Percentiles rank a stretch among this genome's conserved stretches.
Conservation (phyloP, 352 stramenopile species). For the Globisporangium irregulare region DNA sequence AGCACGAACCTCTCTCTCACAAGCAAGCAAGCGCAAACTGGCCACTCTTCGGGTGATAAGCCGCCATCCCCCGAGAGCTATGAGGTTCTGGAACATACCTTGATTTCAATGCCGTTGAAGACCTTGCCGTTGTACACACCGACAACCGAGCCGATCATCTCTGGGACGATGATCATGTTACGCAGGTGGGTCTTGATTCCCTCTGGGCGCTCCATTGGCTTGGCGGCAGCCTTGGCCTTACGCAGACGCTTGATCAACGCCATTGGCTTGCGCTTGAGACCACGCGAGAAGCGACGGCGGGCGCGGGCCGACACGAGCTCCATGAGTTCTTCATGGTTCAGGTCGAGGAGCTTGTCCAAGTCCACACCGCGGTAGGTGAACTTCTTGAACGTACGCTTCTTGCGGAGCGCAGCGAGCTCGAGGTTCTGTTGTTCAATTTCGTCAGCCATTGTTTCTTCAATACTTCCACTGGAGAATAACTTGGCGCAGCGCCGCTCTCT, state of each 20-base stretch:
- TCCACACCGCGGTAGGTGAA: conserved; percentile 99
- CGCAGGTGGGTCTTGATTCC: conserved; percentile 99
- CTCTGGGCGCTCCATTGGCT: conserved; percentile 96
- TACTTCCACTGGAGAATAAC: conserved; percentile 23
- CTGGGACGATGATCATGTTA: conserved; percentile 99
- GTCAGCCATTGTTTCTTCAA: conserved; percentile 33
- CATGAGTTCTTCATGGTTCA: conserved; percentile 99
- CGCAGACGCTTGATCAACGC: conserved; percentile 99
- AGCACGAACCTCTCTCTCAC: background rate
- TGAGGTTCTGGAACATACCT: conserved; percentile 90
- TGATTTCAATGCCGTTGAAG: conserved; percentile 99
- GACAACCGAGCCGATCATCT: conserved; percentile 99
- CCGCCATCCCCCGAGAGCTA: conserved; percentile 78
- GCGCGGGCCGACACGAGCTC: conserved; percentile 95
- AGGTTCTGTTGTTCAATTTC: conserved; percentile 69
- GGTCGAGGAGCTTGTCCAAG: conserved; percentile 98
- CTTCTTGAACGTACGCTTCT: conserved; percentile 99
- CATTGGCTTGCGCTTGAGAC: conserved; percentile 99
- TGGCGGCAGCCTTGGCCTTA: conserved; percentile 98
- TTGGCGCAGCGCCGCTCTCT: background rate
- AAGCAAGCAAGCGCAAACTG: background rate
- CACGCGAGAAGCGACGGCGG: conserved; percentile 97
- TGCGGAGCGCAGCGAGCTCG: conserved; percentile 95
- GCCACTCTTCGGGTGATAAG: conserved; percentile 75
- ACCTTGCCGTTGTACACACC: conserved; percentile 99